Evolutionary conservation across 2,329 filamentous ascomycete species (phyloP).

Genomic region (Trichophyton rubrum): DNA sequence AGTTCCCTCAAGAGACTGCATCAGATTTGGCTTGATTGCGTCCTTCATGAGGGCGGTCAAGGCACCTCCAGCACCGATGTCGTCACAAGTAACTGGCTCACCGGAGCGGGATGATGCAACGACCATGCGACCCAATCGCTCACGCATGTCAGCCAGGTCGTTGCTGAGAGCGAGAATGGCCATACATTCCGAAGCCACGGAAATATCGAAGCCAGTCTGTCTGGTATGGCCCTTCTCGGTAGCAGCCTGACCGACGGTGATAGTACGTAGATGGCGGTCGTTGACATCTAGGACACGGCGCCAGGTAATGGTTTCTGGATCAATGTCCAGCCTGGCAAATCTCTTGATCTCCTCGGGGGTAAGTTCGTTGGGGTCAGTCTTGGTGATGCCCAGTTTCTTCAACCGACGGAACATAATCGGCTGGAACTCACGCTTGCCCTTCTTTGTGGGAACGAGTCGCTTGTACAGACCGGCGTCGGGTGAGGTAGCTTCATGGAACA

Average conservation of each 20-base stretch:
- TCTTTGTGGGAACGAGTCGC: conserved; percentile 78
- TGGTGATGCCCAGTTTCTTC: conserved; percentile 90
- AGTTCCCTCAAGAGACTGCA: conserved; percentile 95
- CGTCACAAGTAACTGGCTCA: conserved; percentile 89
- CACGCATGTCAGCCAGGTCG: conserved; percentile 73
- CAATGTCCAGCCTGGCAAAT: conserved; percentile 92
- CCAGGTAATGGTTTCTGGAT: conserved; percentile 96
- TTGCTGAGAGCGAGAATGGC: conserved; percentile 92
- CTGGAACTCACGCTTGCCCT: conserved; percentile 73
- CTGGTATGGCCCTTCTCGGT: conserved; percentile 84
- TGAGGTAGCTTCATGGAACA: conserved; percentile 95
- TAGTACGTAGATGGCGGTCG: conserved; percentile 78
- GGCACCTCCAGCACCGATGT: conserved; percentile 84
- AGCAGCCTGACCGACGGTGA: conserved; percentile 75
- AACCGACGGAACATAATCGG: conserved; percentile 86
- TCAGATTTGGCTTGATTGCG: conserved; percentile 96
- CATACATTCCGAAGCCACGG: conserved; percentile 96
- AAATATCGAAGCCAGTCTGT: conserved; percentile 93
- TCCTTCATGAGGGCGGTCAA: conserved; percentile 93
- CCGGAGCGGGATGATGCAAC: conserved; percentile 74
- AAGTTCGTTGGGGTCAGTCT: conserved; percentile 83
- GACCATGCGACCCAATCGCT: conserved; percentile 90
- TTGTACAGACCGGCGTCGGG: conserved; percentile 80
- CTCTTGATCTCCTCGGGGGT: conserved; percentile 76
- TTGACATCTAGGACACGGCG: conserved; percentile 92